A percentile compares a stretch with the other conserved stretches of the same genome.
Conservation (phyloP, 1,284 basidiomycete genomes). For the Megacollybia platyphylla region DNA sequence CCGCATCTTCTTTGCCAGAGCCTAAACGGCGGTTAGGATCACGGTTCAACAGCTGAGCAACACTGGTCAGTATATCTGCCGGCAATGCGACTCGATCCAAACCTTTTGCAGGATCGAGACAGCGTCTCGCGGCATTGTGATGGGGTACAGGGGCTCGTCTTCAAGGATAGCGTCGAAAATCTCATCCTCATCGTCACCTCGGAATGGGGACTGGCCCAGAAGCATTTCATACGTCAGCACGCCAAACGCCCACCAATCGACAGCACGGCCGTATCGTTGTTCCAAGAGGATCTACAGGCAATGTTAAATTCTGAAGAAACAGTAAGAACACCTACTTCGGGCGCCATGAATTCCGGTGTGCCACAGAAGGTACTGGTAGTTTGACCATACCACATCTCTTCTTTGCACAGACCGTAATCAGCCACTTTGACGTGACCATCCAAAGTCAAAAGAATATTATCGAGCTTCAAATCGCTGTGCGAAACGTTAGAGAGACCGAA, state of each 20-base stretch:
- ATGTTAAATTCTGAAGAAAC: not conserved
- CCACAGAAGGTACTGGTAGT: slow-evolving; percentile 99
- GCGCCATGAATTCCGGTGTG: slow-evolving; percentile 99
- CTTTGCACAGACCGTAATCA: slow-evolving; percentile 98
- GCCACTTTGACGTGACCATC: slow-evolving; percentile 99
- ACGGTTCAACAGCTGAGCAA: slow-evolving; percentile 71
- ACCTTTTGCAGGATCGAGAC: slow-evolving; percentile 94
- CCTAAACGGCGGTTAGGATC: slow-evolving; percentile 93
- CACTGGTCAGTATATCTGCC: slow-evolving; percentile 6
- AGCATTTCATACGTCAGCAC: slow-evolving; percentile 99
- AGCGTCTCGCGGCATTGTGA: slow-evolving; percentile 98
- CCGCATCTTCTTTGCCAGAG: slow-evolving; percentile 86
- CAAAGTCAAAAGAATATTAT: slow-evolving; percentile 94
- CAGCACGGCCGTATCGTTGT: slow-evolving; percentile 95
- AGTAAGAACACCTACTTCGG: slow-evolving; percentile 50
- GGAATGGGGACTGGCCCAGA: slow-evolving; percentile 96
- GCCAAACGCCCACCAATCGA: slow-evolving; percentile 99
- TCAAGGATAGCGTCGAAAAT: slow-evolving; percentile 99
- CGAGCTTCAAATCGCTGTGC: slow-evolving; percentile 87
- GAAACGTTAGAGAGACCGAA: slow-evolving; percentile 2
- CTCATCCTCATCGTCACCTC: slow-evolving; percentile 98
- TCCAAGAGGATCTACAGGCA: slow-evolving; percentile 79
- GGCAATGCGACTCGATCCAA: slow-evolving; percentile 1
- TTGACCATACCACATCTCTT: slow-evolving; percentile 95
- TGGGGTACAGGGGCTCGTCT: slow-evolving; percentile 96